A percentile compares a stretch with the other conserved stretches of the same genome.
Evolutionary conservation across 176 grass and related monocot genomes (phyloP).

Genomic region (Ensete ventricosum): DNA sequence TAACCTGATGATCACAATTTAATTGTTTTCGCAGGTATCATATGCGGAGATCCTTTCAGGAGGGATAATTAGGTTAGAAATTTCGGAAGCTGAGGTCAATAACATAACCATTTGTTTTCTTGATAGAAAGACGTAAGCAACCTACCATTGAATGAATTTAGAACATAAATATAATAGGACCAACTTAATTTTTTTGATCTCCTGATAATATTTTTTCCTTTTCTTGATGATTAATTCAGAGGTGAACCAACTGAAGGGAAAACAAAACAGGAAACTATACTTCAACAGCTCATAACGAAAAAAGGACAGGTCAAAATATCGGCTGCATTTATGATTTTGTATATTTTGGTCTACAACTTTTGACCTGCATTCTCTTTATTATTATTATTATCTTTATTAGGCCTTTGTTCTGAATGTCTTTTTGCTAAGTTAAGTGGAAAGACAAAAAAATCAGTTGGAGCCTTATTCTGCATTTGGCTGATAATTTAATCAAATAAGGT

Average conservation of each 20-base stretch:
- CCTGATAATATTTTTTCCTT: constrained; percentile 29
- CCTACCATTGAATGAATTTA: constrained; percentile 22
- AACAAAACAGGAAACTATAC: constrained; percentile 79
- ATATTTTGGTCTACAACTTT: constrained; percentile 7
- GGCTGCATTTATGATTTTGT: constrained; percentile 9
- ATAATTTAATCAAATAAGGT: background rate
- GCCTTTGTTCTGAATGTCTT: background rate
- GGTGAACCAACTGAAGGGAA: constrained; percentile 87
- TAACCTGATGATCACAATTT: constrained; percentile 3
- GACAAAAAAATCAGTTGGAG: background rate
- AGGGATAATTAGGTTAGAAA: constrained; percentile 73
- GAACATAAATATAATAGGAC: constrained; percentile 16
- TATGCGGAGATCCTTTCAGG: constrained; percentile 89
- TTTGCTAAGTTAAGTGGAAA: background rate
- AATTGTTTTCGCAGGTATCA: constrained; percentile 52
- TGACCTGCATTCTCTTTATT: background rate
- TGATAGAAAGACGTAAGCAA: constrained; percentile 75
- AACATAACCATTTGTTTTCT: constrained; percentile 84
- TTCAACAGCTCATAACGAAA: constrained; percentile 74
- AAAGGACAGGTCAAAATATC: constrained; percentile 77
- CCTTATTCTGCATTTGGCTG: background rate
- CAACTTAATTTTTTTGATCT: constrained; percentile 8
- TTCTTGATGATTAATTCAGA: constrained; percentile 23
- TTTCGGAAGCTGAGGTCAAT: constrained; percentile 86
- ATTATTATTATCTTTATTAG: background rate